Evolutionary conservation across 2,329 filamentous ascomycete genomes (phyloP).

Genomic region (Fusarium guadeloupense): DNA sequence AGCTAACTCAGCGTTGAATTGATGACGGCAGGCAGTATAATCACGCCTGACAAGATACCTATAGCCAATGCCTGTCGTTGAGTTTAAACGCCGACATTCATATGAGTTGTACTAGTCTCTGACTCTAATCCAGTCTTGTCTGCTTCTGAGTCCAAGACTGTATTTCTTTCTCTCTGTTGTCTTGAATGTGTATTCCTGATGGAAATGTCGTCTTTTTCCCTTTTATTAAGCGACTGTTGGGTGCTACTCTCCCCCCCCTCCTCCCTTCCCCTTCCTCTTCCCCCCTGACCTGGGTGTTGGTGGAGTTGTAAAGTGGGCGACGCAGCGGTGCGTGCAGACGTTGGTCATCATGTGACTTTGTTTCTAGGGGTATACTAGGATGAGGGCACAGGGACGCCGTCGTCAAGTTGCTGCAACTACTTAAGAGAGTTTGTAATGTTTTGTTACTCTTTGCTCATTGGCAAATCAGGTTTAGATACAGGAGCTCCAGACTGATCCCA

Average conservation of each 20-base stretch:
- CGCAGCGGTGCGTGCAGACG: slow-evolving; percentile 38
- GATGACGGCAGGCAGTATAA: background rate
- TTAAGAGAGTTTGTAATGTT: too few species aligned
- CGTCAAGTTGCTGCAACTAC: too few species aligned
- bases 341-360: slow-evolving; percentile 38
- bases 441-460: too few species aligned
- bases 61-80: background rate
- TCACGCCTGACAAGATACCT: background rate
- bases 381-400: background rate
- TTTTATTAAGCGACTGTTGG: background rate
- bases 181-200: background rate
- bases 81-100: slow-evolving; percentile 16
- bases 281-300: slow-evolving; percentile 26
- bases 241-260: too few species aligned
- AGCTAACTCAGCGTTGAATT: background rate
- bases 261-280: slow-evolving; percentile 8
- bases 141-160: slow-evolving; percentile 12
- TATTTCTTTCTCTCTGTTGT: background rate
- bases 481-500: too few species aligned
- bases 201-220: background rate
- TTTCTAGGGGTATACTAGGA: background rate
- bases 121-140: background rate
- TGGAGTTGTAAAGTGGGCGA: slow-evolving; percentile 32
- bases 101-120: slow-evolving; percentile 3
- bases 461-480: too few species aligned